These are phyloP conservation scores for Candida takata DNA, from an alignment of 805 yeast genomes.

Conservation along the genomic window DNA sequence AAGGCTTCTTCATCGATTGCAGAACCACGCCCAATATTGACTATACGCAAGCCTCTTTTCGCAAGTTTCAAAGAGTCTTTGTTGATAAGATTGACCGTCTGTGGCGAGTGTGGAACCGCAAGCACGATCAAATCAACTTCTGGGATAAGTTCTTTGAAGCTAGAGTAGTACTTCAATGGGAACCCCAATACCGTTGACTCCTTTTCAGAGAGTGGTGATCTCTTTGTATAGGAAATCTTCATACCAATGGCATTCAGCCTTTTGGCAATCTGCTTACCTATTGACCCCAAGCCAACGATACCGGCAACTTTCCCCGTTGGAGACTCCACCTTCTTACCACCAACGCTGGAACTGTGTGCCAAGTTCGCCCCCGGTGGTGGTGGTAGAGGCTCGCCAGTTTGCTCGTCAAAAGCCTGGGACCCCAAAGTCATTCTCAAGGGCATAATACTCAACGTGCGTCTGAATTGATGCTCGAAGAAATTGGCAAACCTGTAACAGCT, in stretches of 20 bases:
- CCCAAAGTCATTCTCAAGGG: slow-evolving; percentile 36
- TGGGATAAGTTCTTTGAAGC: slow-evolving; percentile 37
- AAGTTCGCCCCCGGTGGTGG: slow-evolving; percentile 28
- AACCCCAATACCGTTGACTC: slow-evolving; percentile 35
- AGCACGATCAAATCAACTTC: slow-evolving; percentile 52
- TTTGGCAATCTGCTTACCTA: slow-evolving; percentile 58
- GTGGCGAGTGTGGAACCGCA: slow-evolving; percentile 58
- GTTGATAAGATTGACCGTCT: slow-evolving; percentile 51
- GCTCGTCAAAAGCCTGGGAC: slow-evolving; percentile 25
- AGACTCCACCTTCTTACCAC: slow-evolving; percentile 39
- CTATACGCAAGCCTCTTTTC: slow-evolving; percentile 50
- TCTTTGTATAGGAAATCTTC: slow-evolving; percentile 56
- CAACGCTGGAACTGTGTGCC: slow-evolving; percentile 34
- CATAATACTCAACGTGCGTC: slow-evolving; percentile 34
- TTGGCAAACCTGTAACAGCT: slow-evolving; percentile 52
- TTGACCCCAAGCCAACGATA: slow-evolving; percentile 70
- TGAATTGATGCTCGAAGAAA: slow-evolving; percentile 38
- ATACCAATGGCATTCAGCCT: slow-evolving; percentile 53
- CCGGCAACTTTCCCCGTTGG: slow-evolving; percentile 55
- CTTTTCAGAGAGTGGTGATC: slow-evolving; percentile 34
- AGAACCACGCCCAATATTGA: slow-evolving; percentile 71
- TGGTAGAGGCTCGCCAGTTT: slow-evolving; percentile 25
- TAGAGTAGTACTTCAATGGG: slow-evolving; percentile 35
- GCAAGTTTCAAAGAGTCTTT: slow-evolving; percentile 38
- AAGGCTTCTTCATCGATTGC: slow-evolving; percentile 59